These are phyloP conservation scores for Nicotiana undulata DNA, from an alignment of 257 asterid genomes.

Conservation along the genomic window DNA sequence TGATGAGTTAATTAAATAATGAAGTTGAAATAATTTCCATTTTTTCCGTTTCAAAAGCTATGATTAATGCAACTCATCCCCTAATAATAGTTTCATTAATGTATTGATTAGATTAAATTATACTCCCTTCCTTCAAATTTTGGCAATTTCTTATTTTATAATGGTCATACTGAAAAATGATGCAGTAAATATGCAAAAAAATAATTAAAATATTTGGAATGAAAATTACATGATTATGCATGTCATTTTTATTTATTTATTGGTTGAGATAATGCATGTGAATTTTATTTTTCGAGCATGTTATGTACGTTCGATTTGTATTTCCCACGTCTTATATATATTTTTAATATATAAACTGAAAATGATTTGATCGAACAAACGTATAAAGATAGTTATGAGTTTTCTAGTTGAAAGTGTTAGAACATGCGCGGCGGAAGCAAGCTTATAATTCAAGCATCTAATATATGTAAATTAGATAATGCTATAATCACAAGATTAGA, in stretches of 20 bases:
- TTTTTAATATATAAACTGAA: neutral
- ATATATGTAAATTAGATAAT: no score
- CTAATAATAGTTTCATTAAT: neutral
- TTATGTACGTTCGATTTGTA: no score
- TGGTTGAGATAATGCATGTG: neutral
- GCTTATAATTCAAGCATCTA: no score
- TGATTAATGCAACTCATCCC: neutral
- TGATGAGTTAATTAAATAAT: neutral
- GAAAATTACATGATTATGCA: neutral
- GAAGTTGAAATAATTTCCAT: neutral
- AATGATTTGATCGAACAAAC: neutral
- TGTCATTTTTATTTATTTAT: neutral
- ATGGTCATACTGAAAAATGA: no score
- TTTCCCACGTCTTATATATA: no score
- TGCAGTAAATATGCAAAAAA: neutral
- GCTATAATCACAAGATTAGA: no score
- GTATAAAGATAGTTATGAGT: neutral
- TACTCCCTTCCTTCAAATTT: no score
- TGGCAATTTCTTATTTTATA: no score
- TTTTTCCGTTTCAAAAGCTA: neutral
- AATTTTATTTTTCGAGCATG: neutral
- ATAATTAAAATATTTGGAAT: neutral
- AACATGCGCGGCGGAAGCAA: no score
- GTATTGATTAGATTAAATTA: no score
- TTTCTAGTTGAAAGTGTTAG: no score